These are phyloP conservation scores for Aotearoamyces nothofagi DNA, from an alignment of 2,329 filamentous ascomycete species.

Conservation along the genomic window DNA sequence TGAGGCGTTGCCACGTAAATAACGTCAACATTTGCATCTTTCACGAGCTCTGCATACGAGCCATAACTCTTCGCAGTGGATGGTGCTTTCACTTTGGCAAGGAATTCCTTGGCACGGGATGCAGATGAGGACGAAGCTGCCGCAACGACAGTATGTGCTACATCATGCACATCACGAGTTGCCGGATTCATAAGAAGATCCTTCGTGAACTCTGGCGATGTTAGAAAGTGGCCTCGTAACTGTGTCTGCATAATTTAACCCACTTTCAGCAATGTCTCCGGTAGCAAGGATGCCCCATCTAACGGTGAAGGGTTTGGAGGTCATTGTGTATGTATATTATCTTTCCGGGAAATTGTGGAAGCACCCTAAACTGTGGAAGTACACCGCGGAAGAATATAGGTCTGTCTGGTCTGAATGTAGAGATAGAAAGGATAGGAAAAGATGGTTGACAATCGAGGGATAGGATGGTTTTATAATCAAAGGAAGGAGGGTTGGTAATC, in stretches of 20 bases:
- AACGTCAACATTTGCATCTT: conserved; percentile 49
- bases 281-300: conserved; percentile 22
- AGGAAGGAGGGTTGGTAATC: too few species aligned
- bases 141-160: conserved; percentile 46
- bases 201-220: conserved; percentile 33
- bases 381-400: too few species aligned
- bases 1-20: conserved; percentile 59
- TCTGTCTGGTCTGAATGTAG: too few species aligned
- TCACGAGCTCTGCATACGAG: conserved; percentile 49
- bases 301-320: conserved; percentile 13
- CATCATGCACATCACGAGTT: conserved; percentile 40
- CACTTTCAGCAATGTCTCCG: conserved; percentile 21
- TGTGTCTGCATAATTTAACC: conserved; percentile 2
- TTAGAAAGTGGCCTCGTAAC: too few species aligned
- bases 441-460: too few species aligned
- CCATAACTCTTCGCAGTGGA: conserved; percentile 46
- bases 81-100: conserved; percentile 38
- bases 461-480: too few species aligned
- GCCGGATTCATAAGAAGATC: conserved; percentile 48
- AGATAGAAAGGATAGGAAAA: too few species aligned
- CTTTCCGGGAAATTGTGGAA: too few species aligned
- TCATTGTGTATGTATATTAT: too few species aligned
- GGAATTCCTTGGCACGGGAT: conserved; percentile 43
- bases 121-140: conserved; percentile 49
- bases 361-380: too few species aligned